Conservation (phyloP, 2,329 filamentous ascomycete species). For the Aspergillus sp. region DNA sequence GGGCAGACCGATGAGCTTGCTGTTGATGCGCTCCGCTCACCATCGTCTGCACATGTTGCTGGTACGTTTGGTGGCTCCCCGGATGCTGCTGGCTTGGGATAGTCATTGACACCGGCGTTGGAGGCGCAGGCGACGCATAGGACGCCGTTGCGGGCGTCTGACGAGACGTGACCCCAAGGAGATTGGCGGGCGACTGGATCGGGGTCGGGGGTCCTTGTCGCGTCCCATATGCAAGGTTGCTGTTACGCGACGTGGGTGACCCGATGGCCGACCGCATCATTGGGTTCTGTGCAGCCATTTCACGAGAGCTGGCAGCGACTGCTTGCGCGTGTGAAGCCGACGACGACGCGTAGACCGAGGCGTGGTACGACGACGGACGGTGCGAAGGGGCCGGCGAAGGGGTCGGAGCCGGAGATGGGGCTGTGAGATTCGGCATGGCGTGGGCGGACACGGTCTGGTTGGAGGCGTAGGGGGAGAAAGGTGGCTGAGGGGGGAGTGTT, state of each 20-base stretch:
- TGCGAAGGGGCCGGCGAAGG: constrained; percentile 32
- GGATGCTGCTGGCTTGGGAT: constrained; percentile 18
- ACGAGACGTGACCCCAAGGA: constrained; percentile 30
- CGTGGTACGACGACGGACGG: constrained; percentile 27
- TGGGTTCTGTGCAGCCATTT: constrained; percentile 26
- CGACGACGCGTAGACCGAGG: constrained; percentile 29
- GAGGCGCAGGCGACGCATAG: constrained; percentile 26
- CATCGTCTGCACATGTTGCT: constrained; percentile 40
- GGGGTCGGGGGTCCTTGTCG: constrained; percentile 33
- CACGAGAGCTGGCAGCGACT: constrained; percentile 28
- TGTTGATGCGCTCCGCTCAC: constrained; percentile 37
- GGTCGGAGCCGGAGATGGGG: constrained; percentile 36
- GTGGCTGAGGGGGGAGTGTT: constrained; percentile 25
- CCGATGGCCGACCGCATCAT: constrained; percentile 24
- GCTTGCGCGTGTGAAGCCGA: constrained; percentile 25
- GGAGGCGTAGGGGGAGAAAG: constrained; percentile 30
- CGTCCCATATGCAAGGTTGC: constrained; percentile 29
- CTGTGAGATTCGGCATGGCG: constrained; percentile 26
- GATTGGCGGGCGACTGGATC: constrained; percentile 28
- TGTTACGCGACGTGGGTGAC: constrained; percentile 34
- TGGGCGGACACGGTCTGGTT: constrained; percentile 23
- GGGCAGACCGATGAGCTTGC: constrained; percentile 32
- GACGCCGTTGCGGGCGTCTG: constrained; percentile 25
- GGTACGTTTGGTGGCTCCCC: constrained; percentile 31
- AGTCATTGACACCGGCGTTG: constrained; percentile 24